Evolutionary conservation across 2,329 filamentous ascomycete species (phyloP).

Genomic region (Xylariaceae sp.): DNA sequence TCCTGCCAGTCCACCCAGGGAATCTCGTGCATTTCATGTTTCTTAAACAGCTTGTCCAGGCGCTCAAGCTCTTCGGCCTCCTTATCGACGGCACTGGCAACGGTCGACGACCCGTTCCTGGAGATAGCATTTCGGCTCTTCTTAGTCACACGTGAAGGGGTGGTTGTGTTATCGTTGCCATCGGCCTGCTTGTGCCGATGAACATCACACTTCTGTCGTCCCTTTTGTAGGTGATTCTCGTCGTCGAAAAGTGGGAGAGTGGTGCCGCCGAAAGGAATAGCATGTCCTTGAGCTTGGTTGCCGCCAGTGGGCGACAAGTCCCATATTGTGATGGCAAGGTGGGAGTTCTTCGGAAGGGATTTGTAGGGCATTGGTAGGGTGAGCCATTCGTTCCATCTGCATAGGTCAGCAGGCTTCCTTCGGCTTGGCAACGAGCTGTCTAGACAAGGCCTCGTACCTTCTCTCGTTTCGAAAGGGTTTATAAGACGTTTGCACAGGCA

Average conservation of each 20-base stretch:
- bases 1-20: constrained; percentile 92
- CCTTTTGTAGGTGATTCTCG: constrained; percentile 86
- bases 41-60: constrained; percentile 86
- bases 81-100: constrained; percentile 55
- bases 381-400: constrained; percentile 93
- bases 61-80: constrained; percentile 81
- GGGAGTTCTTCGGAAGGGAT: constrained; percentile 72
- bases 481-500: constrained; percentile 88
- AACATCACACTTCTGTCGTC: constrained; percentile 83
- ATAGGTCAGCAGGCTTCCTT: constrained; percentile 11
- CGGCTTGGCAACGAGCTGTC: not conserved
- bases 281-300: constrained; percentile 64
- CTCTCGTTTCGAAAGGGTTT: constrained; percentile 76
- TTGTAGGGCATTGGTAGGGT: constrained; percentile 79
- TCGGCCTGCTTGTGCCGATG: constrained; percentile 81
- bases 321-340: constrained; percentile 91
- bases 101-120: constrained; percentile 38
- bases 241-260: constrained; percentile 88
- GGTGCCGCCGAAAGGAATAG: constrained; percentile 89
- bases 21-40: constrained; percentile 97
- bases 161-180: constrained; percentile 72
- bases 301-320: constrained; percentile 79
- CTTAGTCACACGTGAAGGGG: constrained; percentile 62
- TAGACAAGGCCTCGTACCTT: constrained; percentile 34
- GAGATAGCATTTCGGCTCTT: constrained; percentile 44